These are phyloP conservation scores for Leptographium radiaticola DNA, from an alignment of 2,329 filamentous ascomycete species.

Conservation along the genomic window DNA sequence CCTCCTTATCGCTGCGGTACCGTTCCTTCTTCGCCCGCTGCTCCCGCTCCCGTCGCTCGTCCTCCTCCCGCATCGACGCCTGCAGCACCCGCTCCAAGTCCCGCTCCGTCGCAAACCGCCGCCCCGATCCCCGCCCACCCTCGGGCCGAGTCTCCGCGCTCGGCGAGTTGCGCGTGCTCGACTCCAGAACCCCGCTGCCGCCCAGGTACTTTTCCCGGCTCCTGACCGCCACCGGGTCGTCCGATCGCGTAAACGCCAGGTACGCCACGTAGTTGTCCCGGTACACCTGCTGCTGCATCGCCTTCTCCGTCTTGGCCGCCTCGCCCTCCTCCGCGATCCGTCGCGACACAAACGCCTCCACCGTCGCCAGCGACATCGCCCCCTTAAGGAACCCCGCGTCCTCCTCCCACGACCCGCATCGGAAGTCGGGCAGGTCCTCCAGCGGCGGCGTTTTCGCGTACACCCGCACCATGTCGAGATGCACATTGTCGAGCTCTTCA, in stretches of 20 bases:
- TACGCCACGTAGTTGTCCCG: constrained; percentile 36
- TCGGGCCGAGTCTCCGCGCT: constrained; percentile 40
- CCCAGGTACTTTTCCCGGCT: constrained; percentile 39
- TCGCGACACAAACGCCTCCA: constrained; percentile 32
- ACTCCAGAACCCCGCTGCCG: constrained; percentile 21
- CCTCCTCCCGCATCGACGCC: constrained; percentile 57
- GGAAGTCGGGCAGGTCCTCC: constrained; percentile 37
- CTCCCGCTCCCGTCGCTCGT: constrained; percentile 57
- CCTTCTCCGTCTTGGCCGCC: constrained; percentile 24
- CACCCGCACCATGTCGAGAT: constrained; percentile 34
- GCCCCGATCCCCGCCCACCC: constrained; percentile 36
- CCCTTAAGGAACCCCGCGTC: constrained; percentile 31
- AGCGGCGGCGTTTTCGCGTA: constrained; percentile 41
- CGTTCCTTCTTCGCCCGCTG: constrained; percentile 51
- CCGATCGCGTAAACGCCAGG: constrained; percentile 41
- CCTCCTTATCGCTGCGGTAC: constrained; percentile 65
- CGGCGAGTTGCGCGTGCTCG: constrained; percentile 9
- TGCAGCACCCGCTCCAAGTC: constrained; percentile 61
- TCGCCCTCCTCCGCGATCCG: constrained; percentile 29
- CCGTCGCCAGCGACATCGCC: constrained; percentile 23
- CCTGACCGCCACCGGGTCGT: constrained; percentile 39
- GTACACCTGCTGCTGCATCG: constrained; percentile 27
- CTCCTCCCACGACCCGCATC: constrained; percentile 32
- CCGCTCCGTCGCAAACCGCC: constrained; percentile 56
- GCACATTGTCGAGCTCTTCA: constrained; percentile 37